Conservation (phyloP, 2,329 filamentous ascomycete genomes). For the Orbilia brochopaga region DNA sequence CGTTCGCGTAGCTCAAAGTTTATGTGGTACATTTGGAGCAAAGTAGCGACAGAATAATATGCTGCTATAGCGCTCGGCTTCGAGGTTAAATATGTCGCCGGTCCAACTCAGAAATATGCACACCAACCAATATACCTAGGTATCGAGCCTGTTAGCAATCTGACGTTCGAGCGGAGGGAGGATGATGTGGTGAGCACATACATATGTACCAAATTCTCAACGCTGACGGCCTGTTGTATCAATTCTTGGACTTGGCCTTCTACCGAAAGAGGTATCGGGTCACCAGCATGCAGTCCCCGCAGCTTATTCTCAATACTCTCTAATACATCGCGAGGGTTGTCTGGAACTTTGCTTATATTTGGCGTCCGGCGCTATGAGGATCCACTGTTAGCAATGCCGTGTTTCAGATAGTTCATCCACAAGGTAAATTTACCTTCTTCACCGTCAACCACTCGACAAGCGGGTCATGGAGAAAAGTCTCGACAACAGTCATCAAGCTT, state of each 20-base stretch:
- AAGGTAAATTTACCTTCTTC: constrained; percentile 63
- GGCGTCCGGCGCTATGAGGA: constrained; percentile 60
- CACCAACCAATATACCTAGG: constrained; percentile 77
- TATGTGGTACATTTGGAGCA: too few species aligned
- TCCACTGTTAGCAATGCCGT: constrained; percentile 57
- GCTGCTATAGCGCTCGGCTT: too few species aligned
- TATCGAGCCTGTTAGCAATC: neutral
- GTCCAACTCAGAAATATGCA: constrained; percentile 66
- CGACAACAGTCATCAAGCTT: constrained; percentile 94
- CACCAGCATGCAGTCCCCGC: constrained; percentile 78
- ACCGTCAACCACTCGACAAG: constrained; percentile 86
- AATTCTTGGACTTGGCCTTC: constrained; percentile 97
- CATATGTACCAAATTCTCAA: constrained; percentile 83
- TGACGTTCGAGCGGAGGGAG: neutral
- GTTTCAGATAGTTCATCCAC: constrained; percentile 25
- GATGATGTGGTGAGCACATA: constrained; percentile 62
- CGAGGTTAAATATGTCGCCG: too few species aligned
- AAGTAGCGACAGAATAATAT: too few species aligned
- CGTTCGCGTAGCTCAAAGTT: too few species aligned
- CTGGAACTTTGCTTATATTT: constrained; percentile 62
- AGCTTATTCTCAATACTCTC: constrained; percentile 89
- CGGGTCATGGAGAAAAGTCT: constrained; percentile 96
- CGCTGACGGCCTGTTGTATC: constrained; percentile 82
- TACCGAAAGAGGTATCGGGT: constrained; percentile 90
- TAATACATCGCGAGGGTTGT: constrained; percentile 78